A percentile compares a stretch with the other conserved stretches of the same genome.
Conservation (phyloP, 2,329 filamentous ascomycete genomes). For the Diaporthe sp. region DNA sequence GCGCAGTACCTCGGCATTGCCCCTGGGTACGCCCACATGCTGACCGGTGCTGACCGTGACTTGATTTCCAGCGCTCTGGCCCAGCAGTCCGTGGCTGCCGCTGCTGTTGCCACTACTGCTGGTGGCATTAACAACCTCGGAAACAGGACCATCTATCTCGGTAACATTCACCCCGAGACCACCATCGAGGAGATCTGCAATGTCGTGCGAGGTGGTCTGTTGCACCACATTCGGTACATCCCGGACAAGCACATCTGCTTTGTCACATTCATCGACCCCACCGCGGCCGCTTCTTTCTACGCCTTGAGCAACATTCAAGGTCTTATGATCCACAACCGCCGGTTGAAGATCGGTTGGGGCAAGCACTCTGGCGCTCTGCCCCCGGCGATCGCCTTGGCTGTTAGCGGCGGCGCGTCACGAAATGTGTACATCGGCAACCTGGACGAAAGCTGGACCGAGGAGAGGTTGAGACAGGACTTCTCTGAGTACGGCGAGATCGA, state of each 20-base stretch:
- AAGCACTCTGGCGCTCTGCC: slow-evolving; percentile 98
- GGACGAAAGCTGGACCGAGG: slow-evolving; percentile 97
- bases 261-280: slow-evolving; percentile 98
- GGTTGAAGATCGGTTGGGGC: slow-evolving; percentile 98
- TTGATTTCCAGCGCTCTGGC: slow-evolving; percentile 96
- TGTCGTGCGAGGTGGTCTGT: slow-evolving; percentile 92
- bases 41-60: slow-evolving; percentile 96
- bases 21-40: slow-evolving; percentile 94
- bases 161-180: slow-evolving; percentile 98
- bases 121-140: slow-evolving; percentile 98
- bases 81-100: slow-evolving; percentile 96
- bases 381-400: slow-evolving; percentile 93
- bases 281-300: slow-evolving; percentile 97
- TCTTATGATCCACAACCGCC: slow-evolving; percentile 98
- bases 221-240: slow-evolving; percentile 99
- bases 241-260: slow-evolving; percentile 99
- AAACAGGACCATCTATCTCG: slow-evolving; percentile 97
- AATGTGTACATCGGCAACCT: slow-evolving; percentile 99
- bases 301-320: slow-evolving; percentile 97
- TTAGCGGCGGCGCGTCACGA: slow-evolving; percentile 95
- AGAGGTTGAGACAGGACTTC: slow-evolving; percentile 95
- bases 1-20: slow-evolving; percentile 98
- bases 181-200: slow-evolving; percentile 99
- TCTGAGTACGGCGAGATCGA: slow-evolving; percentile 98
- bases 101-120: slow-evolving; percentile 95